phyloP scores from a whole-genome alignment of 1,284 basidiomycete genomes.

The Porodaedalea pini region DNA sequence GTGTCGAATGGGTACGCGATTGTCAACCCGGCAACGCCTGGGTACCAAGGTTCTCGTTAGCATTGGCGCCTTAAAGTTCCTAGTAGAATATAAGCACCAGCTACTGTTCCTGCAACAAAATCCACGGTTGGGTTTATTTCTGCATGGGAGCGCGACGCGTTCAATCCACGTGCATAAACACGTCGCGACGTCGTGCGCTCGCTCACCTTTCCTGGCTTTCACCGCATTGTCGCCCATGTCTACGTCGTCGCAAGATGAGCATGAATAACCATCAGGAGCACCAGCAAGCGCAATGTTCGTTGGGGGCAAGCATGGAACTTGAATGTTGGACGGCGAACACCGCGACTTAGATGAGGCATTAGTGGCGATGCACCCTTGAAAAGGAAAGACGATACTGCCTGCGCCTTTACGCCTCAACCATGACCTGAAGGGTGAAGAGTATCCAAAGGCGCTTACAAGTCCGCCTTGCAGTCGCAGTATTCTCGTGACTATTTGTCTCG shows the following conservation, averaged over 20 bases:
- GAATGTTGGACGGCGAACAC: background rate
- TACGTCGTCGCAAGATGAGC: background rate
- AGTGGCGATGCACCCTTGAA: background rate
- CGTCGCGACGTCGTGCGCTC: background rate
- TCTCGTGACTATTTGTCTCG: background rate
- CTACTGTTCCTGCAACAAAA: constrained; percentile 72
- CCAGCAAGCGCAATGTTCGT: background rate
- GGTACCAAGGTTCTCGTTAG: constrained; percentile 1
- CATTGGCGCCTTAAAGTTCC: background rate
- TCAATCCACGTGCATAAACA: background rate
- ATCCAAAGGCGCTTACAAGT: background rate
- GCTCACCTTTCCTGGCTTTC: constrained; percentile 4
- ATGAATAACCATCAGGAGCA: background rate
- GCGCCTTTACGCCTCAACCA: background rate
- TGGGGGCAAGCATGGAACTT: background rate
- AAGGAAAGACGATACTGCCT: background rate
- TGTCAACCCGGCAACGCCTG: constrained; percentile 60
- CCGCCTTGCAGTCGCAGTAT: background rate
- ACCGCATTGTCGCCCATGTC: constrained; percentile 3
- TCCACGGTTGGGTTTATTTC: constrained; percentile 52
- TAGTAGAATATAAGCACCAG: constrained; percentile 36
- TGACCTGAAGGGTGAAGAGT: background rate
- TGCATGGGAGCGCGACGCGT: constrained; percentile 8
- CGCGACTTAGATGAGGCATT: background rate
- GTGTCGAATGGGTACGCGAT: constrained; percentile 77